A percentile compares a stretch with the other conserved stretches of the same genome.
These are phyloP conservation scores for Macrocystidia cucumis DNA, from an alignment of 1,284 basidiomycete genomes.

Conservation along the genomic window DNA sequence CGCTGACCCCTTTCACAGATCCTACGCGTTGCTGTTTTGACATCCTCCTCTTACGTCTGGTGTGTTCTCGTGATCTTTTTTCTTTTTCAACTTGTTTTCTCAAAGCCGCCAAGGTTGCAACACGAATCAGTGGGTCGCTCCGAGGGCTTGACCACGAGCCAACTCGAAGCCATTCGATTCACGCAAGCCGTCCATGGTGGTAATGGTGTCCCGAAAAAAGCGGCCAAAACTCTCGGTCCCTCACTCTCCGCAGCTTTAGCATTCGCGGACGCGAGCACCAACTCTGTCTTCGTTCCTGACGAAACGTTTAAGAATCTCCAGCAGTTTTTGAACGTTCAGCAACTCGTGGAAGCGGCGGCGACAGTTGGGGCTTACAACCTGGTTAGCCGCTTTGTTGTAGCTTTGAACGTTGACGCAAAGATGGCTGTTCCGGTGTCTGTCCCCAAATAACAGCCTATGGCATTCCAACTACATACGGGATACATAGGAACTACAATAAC, in stretches of 20 bases:
- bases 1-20: too few relatives aligned
- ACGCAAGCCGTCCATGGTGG: slow-evolving; percentile 10
- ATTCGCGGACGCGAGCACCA: slow-evolving; percentile 31
- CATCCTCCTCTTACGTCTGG: slow-evolving; percentile 22
- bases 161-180: slow-evolving; percentile 28
- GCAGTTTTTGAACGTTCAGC: slow-evolving; percentile 24
- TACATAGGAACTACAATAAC: slow-evolving; percentile 3
- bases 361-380: slow-evolving; percentile 33
- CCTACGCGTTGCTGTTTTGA: slow-evolving; percentile 20
- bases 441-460: too few relatives aligned
- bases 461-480: background rate
- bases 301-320: slow-evolving; percentile 25
- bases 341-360: slow-evolving; percentile 32
- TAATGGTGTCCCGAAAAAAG: too few relatives aligned
- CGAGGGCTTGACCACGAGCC: slow-evolving; percentile 28
- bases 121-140: slow-evolving; percentile 32
- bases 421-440: slow-evolving; percentile 29
- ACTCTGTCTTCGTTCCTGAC: slow-evolving; percentile 27
- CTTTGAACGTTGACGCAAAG: slow-evolving; percentile 32
- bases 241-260: slow-evolving; percentile 25
- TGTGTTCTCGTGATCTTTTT: slow-evolving; percentile 3
- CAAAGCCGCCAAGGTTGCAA: too few relatives aligned
- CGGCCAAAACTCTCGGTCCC: slow-evolving; percentile 15
- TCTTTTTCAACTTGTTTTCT: slow-evolving; percentile 4
- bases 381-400: slow-evolving; percentile 31